A percentile compares a stretch with the other conserved stretches of the same genome.
Conservation (phyloP, 345 rosid genomes). For the Syzygium oleosum region DNA sequence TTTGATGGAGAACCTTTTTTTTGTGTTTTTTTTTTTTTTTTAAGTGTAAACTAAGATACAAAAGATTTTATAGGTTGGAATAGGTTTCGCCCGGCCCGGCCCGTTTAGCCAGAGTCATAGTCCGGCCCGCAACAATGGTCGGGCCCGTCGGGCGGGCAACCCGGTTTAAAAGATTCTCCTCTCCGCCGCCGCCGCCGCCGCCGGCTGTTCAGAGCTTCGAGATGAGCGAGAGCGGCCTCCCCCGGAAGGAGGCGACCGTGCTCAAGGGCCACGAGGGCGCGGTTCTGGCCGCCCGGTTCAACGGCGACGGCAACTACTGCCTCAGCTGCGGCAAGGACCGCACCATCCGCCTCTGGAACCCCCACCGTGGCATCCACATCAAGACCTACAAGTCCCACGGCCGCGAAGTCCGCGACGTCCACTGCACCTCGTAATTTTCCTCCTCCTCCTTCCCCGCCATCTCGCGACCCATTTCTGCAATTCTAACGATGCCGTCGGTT, state of each 20-base stretch:
- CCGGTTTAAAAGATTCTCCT: not conserved
- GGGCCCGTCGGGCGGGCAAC: not conserved
- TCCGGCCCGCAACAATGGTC: not conserved
- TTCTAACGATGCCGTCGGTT: not conserved
- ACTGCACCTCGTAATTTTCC: conserved; percentile 60
- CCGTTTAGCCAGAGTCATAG: not conserved
- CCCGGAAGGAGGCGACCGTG: conserved; percentile 49
- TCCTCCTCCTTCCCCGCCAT: not conserved
- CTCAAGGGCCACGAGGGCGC: conserved; percentile 82
- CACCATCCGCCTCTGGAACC: conserved; percentile 97
- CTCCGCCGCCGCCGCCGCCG: not conserved
- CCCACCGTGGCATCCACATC: conserved; percentile 89
- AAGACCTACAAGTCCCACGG: conserved; percentile 97
- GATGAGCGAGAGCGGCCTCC: conserved; percentile 52
- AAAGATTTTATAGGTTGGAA: not conserved
- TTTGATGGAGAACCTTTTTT: not conserved
- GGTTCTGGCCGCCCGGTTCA: conserved; percentile 81
- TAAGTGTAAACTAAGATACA: not conserved
- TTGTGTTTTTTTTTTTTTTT: not conserved
- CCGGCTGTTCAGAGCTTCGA: not conserved
- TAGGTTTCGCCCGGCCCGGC: not conserved
- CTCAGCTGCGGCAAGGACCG: conserved; percentile 95
- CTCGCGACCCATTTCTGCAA: too few species aligned
- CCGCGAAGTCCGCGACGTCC: conserved; percentile 96
- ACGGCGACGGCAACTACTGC: conserved; percentile 87